Evolutionary conservation across 257 asterid genomes (phyloP).

Genomic region (Gentiana straminea): DNA sequence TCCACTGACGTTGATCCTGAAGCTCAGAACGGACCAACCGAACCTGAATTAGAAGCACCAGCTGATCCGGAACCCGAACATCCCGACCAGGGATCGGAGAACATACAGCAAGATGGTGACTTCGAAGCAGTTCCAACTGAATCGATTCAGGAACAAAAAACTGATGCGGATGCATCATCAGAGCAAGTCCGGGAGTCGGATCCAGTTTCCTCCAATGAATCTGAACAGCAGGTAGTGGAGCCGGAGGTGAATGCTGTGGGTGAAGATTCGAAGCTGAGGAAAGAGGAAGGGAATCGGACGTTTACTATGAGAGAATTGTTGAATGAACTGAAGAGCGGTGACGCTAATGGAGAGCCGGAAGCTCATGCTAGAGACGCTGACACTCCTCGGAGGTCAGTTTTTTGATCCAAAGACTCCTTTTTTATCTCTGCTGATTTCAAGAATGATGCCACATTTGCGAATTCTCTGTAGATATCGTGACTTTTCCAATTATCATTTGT

Average conservation of each 20-base stretch:
- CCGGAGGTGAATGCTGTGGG: constrained; percentile 21
- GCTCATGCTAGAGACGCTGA: constrained; percentile 33
- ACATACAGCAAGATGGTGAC: constrained; percentile 27
- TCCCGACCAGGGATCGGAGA: not conserved
- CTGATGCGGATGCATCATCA: constrained; percentile 24
- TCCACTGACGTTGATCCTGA: constrained; percentile 39
- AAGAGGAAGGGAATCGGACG: constrained; percentile 60
- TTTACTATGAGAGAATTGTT: constrained; percentile 94
- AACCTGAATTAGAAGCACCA: constrained; percentile 19
- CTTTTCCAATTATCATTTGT: not conserved
- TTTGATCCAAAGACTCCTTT: not conserved
- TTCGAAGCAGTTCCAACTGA: constrained; percentile 12
- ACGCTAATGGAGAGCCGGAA: constrained; percentile 27
- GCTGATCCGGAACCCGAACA: constrained; percentile 36
- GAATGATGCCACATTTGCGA: not conserved
- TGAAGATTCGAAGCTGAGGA: constrained; percentile 30
- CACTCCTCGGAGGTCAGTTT: constrained; percentile 62
- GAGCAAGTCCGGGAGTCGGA: constrained; percentile 7
- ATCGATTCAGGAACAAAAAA: constrained; percentile 24
- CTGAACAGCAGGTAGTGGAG: constrained; percentile 16
- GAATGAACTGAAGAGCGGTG: constrained; percentile 78
- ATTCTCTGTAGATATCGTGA: not conserved
- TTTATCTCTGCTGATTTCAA: too few relatives aligned
- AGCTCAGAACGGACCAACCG: constrained; percentile 29
- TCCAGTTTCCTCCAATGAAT: constrained; percentile 7